Percentiles rank a stretch among this genome's conserved stretches.
These are phyloP conservation scores for Gracilaria caudata DNA, from an alignment of 23 red algal species.

Conservation along the genomic window DNA sequence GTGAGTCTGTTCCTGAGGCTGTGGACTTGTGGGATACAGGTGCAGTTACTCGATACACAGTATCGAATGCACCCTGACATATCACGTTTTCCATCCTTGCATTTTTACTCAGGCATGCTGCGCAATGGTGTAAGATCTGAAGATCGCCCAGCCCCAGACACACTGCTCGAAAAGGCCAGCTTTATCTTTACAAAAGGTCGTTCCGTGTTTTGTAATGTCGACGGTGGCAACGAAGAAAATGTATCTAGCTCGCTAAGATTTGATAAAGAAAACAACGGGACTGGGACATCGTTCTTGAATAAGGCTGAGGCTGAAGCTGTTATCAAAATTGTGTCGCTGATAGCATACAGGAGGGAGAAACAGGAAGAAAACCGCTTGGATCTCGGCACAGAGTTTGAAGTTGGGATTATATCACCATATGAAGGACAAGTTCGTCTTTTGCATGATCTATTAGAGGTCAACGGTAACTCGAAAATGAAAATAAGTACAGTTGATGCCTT, in stretches of 20 bases:
- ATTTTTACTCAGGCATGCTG: slow-evolving; percentile 70
- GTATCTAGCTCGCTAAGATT: slow-evolving; percentile 21
- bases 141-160: slow-evolving; percentile 35
- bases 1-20: slow-evolving; percentile 72
- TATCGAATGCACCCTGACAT: slow-evolving; percentile 94
- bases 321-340: neutral
- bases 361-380: neutral
- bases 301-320: slow-evolving; percentile 23
- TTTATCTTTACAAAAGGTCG: neutral
- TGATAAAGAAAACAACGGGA: slow-evolving; percentile 24
- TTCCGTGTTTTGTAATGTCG: slow-evolving; percentile 49
- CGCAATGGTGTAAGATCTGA: slow-evolving; percentile 18
- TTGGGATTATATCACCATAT: slow-evolving; percentile 89
- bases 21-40: slow-evolving; percentile 42
- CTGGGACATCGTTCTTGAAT: slow-evolving; percentile 49
- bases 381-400: neutral
- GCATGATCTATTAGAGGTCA: slow-evolving; percentile 6
- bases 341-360: neutral
- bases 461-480: neutral
- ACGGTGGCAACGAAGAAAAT: slow-evolving; percentile 26
- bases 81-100: slow-evolving; percentile 32
- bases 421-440: slow-evolving; percentile 72
- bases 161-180: neutral
- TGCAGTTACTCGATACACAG: slow-evolving; percentile 55
- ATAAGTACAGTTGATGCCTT: slow-evolving; percentile 83